Conservation (phyloP, 73 alveolate species). For the Paramecium bursaria region DNA sequence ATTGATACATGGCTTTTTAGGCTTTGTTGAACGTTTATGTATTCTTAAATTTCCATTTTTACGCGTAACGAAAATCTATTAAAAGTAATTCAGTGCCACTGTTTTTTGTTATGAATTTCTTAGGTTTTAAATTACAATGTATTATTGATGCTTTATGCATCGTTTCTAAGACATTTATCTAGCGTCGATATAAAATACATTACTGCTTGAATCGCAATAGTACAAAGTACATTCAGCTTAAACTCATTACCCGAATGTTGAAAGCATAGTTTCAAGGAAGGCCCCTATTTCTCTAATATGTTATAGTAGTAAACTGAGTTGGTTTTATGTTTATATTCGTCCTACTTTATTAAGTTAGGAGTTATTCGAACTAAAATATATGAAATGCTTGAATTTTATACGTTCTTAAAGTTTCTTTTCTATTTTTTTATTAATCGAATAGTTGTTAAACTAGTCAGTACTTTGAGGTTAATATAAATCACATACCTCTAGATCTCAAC, state of each 20-base stretch:
- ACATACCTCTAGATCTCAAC: slow-evolving; percentile 47
- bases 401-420: slow-evolving; percentile 22
- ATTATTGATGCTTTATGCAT: slow-evolving; percentile 35
- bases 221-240: slow-evolving; percentile 1
- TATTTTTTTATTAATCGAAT: slow-evolving; percentile 1
- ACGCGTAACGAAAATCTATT: slow-evolving; percentile 8
- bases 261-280: slow-evolving; percentile 35
- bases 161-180: slow-evolving; percentile 14
- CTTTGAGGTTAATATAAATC: background rate
- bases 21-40: background rate
- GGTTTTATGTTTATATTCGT: background rate
- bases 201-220: slow-evolving; percentile 45
- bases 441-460: background rate
- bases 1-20: background rate
- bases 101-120: slow-evolving; percentile 11
- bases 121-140: slow-evolving; percentile 34
- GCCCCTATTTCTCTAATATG: slow-evolving; percentile 26
- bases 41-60: background rate
- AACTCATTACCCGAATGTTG: slow-evolving; percentile 13
- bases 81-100: slow-evolving; percentile 29
- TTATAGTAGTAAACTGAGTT: slow-evolving; percentile 14
- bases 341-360: slow-evolving; percentile 12
- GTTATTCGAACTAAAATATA: background rate
- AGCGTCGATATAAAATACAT: too few species aligned
- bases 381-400: background rate